A percentile compares a stretch with the other conserved stretches of the same genome.
phyloP scores from a whole-genome alignment of 768 basidiomycete species.

The Psilocybe subaeruginosa region DNA sequence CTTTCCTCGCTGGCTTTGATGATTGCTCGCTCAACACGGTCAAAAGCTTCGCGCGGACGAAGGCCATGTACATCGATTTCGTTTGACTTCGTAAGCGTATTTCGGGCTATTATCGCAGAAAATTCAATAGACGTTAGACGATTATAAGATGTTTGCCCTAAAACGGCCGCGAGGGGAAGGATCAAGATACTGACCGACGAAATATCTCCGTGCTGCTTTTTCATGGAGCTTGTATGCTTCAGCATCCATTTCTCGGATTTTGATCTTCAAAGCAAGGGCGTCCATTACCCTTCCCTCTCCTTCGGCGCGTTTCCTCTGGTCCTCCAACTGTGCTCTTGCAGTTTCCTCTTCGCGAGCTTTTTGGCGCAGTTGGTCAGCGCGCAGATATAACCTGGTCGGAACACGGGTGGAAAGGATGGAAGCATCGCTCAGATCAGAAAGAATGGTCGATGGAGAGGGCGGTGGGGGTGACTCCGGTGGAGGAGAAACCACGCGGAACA shows the following conservation, averaged over 20 bases:
- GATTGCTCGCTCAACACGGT: slow-evolving; percentile 44
- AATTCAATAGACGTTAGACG: slow-evolving; percentile 6
- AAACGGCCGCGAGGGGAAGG: background rate
- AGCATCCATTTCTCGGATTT: slow-evolving; percentile 38
- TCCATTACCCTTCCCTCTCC: slow-evolving; percentile 36
- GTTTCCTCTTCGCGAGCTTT: slow-evolving; percentile 43
- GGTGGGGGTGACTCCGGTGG: slow-evolving; percentile 14
- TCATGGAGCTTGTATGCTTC: slow-evolving; percentile 41
- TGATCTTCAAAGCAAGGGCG: slow-evolving; percentile 39
- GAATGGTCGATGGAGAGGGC: slow-evolving; percentile 19
- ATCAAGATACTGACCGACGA: slow-evolving; percentile 38
- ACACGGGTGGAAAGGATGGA: slow-evolving; percentile 34
- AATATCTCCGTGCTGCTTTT: slow-evolving; percentile 49
- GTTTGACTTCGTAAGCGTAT: slow-evolving; percentile 32
- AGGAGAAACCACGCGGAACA: slow-evolving; percentile 19
- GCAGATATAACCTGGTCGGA: slow-evolving; percentile 31
- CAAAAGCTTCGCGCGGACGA: slow-evolving; percentile 48
- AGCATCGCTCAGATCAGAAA: slow-evolving; percentile 25
- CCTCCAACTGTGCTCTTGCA: slow-evolving; percentile 27
- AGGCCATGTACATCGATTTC: slow-evolving; percentile 56
- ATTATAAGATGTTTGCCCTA: background rate
- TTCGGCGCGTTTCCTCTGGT: slow-evolving; percentile 31
- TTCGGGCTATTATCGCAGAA: slow-evolving; percentile 34
- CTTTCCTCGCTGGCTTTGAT: slow-evolving; percentile 38
- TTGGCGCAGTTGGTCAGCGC: slow-evolving; percentile 40